Evolutionary conservation across 805 yeast genomes (phyloP).

Genomic region (Wickerhamiella qilinensis): DNA sequence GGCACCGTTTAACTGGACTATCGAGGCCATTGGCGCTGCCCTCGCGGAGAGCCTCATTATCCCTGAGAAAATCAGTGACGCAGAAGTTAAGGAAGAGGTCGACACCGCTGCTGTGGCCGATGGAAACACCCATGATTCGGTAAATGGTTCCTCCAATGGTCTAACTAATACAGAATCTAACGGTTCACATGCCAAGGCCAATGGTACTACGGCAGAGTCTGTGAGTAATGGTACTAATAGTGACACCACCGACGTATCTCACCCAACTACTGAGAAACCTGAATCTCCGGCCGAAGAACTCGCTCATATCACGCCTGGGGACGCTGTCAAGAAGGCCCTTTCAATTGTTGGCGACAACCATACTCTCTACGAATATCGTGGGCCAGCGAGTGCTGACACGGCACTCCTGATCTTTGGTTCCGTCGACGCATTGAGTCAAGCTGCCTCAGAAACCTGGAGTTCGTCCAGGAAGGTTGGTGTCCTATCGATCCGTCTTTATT

Average conservation of each 20-base stretch:
- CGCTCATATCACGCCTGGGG: slow-evolving; percentile 5
- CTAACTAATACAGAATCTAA: background rate
- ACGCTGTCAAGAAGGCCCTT: slow-evolving; percentile 19
- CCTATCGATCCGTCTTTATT: slow-evolving; percentile 44
- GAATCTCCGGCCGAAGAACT: background rate
- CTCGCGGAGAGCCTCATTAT: slow-evolving; percentile 10
- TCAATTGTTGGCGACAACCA: slow-evolving; percentile 23
- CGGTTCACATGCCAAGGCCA: background rate
- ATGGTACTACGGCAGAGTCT: background rate
- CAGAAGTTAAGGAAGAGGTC: slow-evolving; percentile 9
- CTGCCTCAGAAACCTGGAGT: slow-evolving; percentile 22
- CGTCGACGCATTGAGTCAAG: slow-evolving; percentile 25
- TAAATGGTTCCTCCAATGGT: background rate
- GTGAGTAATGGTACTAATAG: background rate
- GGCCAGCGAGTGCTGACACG: slow-evolving; percentile 28
- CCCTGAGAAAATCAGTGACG: slow-evolving; percentile 3
- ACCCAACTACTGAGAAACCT: background rate
- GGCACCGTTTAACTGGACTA: slow-evolving; percentile 13
- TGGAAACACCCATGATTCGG: slow-evolving; percentile 5
- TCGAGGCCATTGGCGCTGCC: slow-evolving; percentile 13
- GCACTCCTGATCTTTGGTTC: slow-evolving; percentile 53
- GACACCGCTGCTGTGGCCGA: slow-evolving; percentile 9
- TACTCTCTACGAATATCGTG: slow-evolving; percentile 29
- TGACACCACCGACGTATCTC: background rate
- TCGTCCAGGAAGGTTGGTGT: slow-evolving; percentile 22